These are phyloP conservation scores for Tetrapisispora iriomotensis DNA, from an alignment of 805 yeast genomes.

Conservation along the genomic window DNA sequence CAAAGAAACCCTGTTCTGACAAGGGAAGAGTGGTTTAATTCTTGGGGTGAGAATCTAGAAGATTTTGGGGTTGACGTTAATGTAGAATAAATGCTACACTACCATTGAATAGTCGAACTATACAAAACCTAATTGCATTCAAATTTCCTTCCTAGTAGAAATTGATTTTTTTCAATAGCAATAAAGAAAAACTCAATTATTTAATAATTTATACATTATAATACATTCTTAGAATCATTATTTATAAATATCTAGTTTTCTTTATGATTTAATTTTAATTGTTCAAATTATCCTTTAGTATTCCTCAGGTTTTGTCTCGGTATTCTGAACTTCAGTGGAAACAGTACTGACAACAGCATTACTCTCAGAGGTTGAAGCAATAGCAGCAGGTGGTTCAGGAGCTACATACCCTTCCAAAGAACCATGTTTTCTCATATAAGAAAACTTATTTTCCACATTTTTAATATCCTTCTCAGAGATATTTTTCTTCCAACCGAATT, in stretches of 20 bases:
- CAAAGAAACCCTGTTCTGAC: constrained; percentile 32
- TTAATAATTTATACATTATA: not conserved
- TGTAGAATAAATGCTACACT: constrained; percentile 35
- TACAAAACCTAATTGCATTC: not conserved
- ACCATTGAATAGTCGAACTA: not conserved
- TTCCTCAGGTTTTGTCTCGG: constrained; percentile 8
- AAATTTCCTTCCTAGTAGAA: not conserved
- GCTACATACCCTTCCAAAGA: constrained; percentile 8
- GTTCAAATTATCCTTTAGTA: constrained; percentile 29
- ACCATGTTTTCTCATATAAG: constrained; percentile 15
- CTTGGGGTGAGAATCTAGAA: constrained; percentile 70
- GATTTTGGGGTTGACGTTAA: constrained; percentile 85
- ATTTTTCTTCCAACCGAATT: constrained; percentile 46
- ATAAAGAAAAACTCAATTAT: not conserved
- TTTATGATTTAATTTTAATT: constrained; percentile 39
- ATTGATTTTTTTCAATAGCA: too few relatives aligned
- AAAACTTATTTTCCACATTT: constrained; percentile 16
- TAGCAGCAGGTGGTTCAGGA: not conserved
- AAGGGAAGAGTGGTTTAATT: constrained; percentile 57
- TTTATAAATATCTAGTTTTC: constrained; percentile 26
- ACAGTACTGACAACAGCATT: not conserved
- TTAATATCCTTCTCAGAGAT: constrained; percentile 31
- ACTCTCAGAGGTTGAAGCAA: not conserved
- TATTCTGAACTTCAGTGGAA: not conserved
- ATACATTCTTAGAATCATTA: not conserved